Conservation (phyloP, 2,329 filamentous ascomycete genomes). For the Stagonosporopsis tanaceti region DNA sequence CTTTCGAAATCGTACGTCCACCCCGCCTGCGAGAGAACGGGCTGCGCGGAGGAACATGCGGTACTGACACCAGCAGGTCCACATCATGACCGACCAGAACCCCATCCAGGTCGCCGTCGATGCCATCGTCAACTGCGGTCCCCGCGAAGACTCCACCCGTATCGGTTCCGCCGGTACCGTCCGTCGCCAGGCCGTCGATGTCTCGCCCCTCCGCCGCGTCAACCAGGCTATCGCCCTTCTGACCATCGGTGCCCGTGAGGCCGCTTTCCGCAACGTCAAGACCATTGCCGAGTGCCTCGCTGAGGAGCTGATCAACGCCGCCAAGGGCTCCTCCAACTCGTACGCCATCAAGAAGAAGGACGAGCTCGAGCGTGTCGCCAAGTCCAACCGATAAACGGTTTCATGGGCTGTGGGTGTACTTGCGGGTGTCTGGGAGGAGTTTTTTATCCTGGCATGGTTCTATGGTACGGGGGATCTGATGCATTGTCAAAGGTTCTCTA, state of each 20-base stretch:
- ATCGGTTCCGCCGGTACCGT: slow-evolving; percentile 99
- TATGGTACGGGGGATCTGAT: slow-evolving; percentile 45
- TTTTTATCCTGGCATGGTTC: slow-evolving; percentile 45
- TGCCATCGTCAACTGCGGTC: slow-evolving; percentile 99
- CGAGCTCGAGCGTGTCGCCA: slow-evolving; percentile 99
- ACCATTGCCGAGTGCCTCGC: slow-evolving; percentile 98
- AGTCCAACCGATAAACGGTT: slow-evolving; percentile 96
- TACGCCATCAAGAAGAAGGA: slow-evolving; percentile 99
- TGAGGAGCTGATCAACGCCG: slow-evolving; percentile 99
- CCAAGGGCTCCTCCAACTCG: slow-evolving; percentile 99
- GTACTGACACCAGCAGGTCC: slow-evolving; percentile 70
- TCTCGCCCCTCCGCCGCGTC: slow-evolving; percentile 97
- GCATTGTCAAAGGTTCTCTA: slow-evolving; percentile 48
- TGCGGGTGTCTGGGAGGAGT: slow-evolving; percentile 46
- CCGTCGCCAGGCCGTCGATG: slow-evolving; percentile 99
- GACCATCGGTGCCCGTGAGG: slow-evolving; percentile 98
- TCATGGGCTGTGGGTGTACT: slow-evolving; percentile 31
- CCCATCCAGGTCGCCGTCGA: slow-evolving; percentile 99
- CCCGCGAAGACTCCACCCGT: slow-evolving; percentile 99
- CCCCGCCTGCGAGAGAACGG: neutral
- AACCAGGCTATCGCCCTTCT: slow-evolving; percentile 99
- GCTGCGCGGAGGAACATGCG: neutral
- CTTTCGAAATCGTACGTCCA: slow-evolving; percentile 96
- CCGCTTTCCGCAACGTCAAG: slow-evolving; percentile 99
- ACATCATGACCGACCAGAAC: slow-evolving; percentile 99